A percentile compares a stretch with the other conserved stretches of the same genome.
These are phyloP conservation scores for Thelonectria rubi DNA, from an alignment of 2,329 filamentous ascomycete species.

Conservation along the genomic window DNA sequence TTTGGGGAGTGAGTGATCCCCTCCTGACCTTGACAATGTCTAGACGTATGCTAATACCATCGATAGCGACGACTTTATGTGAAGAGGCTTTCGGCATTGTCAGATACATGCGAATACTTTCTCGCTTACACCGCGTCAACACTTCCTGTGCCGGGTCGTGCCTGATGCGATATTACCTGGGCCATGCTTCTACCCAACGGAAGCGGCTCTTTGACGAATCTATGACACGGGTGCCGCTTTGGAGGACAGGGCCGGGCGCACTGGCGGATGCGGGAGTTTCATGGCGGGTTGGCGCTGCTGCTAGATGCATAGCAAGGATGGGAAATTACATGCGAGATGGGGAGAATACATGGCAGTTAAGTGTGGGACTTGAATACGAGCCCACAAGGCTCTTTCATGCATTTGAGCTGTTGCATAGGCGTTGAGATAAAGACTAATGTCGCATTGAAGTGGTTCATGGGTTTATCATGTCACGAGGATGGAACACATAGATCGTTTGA, in stretches of 20 bases:
- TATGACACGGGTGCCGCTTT: slow-evolving; percentile 15
- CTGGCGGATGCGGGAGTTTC: slow-evolving; percentile 13
- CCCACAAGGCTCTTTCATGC: slow-evolving; percentile 8
- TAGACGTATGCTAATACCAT: slow-evolving; percentile 31
- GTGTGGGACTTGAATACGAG: slow-evolving; percentile 5
- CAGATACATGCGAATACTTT: slow-evolving; percentile 20
- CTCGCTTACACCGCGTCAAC: slow-evolving; percentile 15
- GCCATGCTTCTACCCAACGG: no score
- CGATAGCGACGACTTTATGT: slow-evolving; percentile 76
- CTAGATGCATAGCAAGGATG: no score
- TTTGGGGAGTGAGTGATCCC: slow-evolving; percentile 81
- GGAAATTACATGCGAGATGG: background rate
- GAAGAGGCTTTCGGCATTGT: slow-evolving; percentile 50
- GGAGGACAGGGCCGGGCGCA: slow-evolving; percentile 14
- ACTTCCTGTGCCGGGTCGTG: slow-evolving; percentile 23
- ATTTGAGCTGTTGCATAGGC: slow-evolving; percentile 23
- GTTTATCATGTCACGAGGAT: background rate
- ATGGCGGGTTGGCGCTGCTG: slow-evolving; percentile 9
- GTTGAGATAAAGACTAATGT: slow-evolving; percentile 17
- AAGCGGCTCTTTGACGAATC: no score
- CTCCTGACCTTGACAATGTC: background rate
- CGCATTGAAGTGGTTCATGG: slow-evolving; percentile 1
- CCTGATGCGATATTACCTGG: background rate
- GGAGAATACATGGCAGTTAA: background rate
- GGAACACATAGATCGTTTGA: slow-evolving; percentile 10